Base-by-base conservation (phyloP, 2,329 filamentous ascomycete genomes). In the Dactylonectria macrodidyma region DNA sequence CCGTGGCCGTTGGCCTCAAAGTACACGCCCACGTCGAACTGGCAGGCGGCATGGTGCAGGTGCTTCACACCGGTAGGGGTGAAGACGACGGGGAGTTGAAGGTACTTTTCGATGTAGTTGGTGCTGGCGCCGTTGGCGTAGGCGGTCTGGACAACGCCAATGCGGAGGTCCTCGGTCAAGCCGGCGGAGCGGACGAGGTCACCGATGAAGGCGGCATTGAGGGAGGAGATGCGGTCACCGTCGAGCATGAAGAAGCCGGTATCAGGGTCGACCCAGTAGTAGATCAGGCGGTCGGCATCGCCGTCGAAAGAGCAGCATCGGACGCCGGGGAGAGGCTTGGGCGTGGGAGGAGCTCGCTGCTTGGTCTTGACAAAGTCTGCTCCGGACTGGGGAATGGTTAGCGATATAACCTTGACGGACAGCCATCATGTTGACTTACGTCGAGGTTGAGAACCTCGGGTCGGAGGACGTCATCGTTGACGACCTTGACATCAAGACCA, bases 1-100 rank as follows among this genome's bases (percentile, higher is more conserved):
- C 96, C 96, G 82, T 99, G 96, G 34, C 96, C 96, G 79, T 99
- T 99, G 72, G 96, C 96, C 85, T 99, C 96, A 77, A 99, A 99
- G 85, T 99, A 99, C 59, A 98, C 94, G 65, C 96, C 96, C 62
- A 98, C 91, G 77, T 99, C 96, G 76, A 97, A 97, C 73, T 95
- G 93, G 77, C 93, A 91, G 46, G 96, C 96, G n/a, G 94, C 96
- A 78, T 98, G 96, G 83, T 99, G 96, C 70, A 99, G 89, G 83
- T 98, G 93, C 87, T 99, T 99, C 69, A 99, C 96, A 73, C 96
- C 96, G 1, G 96, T 99, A 14, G 94, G 91, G 1, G 96, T 98
- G 87, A 93, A 97, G 66, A 97, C 91, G 24, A 97, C 94, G 56
- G 95, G 95, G 48, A 99, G 90, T 77, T 93, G 92, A 63, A 98